Evolutionary conservation across 2,329 filamentous ascomycete species (phyloP), one percentile per base, ranked within the genome.

Genomic region (Sporothrix inflata): DNA sequence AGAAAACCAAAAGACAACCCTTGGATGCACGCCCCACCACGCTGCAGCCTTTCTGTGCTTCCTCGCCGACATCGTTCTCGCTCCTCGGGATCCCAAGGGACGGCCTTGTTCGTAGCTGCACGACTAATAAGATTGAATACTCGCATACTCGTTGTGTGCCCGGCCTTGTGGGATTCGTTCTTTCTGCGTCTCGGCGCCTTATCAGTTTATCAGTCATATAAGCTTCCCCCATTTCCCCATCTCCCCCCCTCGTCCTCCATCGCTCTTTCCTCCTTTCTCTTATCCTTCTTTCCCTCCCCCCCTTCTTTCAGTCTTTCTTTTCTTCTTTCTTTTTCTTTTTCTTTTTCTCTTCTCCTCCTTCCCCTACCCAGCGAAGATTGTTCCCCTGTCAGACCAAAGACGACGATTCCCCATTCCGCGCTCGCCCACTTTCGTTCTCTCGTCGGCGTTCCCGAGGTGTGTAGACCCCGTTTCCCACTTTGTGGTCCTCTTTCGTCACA

Each of bases 161-260:
- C 51, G 65, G 65, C 45, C 65, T 67, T 45, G 42, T 38, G 24
- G 19, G 45, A 47, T 34, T 49, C 24, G 42, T 49, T 55, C 7
- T 21, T 34, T 34, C 9, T 12, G 65, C 19, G 19, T 49, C 27
- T n/a, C 34, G 24, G 47, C n/a, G 9, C 12, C 67, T 66, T 71
- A 70, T 74, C 57, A 30, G 34, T 68, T 71, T 73, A 71, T 73
- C 69, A 61, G 27, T 71, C 68, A 53, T 71, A 69, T 70, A 70
- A 72, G 51, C 71, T 65, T 42, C 42, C 63, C 55, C 24, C 30
- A 19, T 66, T 67, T 63, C 55, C 61, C 60, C 24, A 67, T 49
- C 38, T 38, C 42, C 68, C 24, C 49, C 27, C 42, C 27, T 40
- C 30, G 11, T 69, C 3, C 66, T 42, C 47, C 21, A 14, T 30